Base-by-base conservation (phyloP, 345 rosid genomes). In the Heritiera fomes region DNA sequence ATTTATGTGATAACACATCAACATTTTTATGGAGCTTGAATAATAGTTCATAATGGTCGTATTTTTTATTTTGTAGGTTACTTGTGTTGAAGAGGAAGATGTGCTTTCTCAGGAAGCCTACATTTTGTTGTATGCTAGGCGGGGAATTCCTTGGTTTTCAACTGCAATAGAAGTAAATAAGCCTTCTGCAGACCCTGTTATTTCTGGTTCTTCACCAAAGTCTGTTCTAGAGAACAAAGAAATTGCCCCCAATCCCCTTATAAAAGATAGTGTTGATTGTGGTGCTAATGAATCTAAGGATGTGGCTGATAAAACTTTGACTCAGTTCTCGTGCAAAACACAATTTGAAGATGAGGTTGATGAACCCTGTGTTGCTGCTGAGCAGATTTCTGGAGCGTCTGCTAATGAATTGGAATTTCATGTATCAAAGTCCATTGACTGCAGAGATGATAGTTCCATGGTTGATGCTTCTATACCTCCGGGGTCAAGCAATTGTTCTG, bases 131-230 rank as follows among this genome's bases (percentile, higher is more conserved):
- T 97, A 97, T 84, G 92, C 89, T 17, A 88, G 87, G 85, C 89
- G 88, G 80, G 92, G 78, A 41, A 87, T 86, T n/a, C 92, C 92
- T 9, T 97, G 95, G 99, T 88, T 91, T 85, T 87, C 91, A 52
- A 87, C 79, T 79, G 83, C 84, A 70, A 82, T 83, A 50, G 90
- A 88, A 87, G 73, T 75, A 59, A 80, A 81, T 70, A 81, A 78
- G 69, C 80, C 80, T 47, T 64, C 59, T 64, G 12, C 46, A 45
- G 83, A 81, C 74, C 70, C 78, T 20, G 76, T 61, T 63, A 69
- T 76, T 30, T 66, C 74, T 47, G 85, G 77, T 75, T 76, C 86
- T 49, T 96, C 98, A 17, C 98, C 97, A 43, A 89, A 88, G 72
- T 92, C 97, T n/a, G 97, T 96, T 81, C 87, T 90, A 10, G 92